Percentiles rank a stretch among this genome's conserved stretches.
phyloP scores from a whole-genome alignment of 2,329 filamentous ascomycete genomes.

The Basipetospora chlamydospora region DNA sequence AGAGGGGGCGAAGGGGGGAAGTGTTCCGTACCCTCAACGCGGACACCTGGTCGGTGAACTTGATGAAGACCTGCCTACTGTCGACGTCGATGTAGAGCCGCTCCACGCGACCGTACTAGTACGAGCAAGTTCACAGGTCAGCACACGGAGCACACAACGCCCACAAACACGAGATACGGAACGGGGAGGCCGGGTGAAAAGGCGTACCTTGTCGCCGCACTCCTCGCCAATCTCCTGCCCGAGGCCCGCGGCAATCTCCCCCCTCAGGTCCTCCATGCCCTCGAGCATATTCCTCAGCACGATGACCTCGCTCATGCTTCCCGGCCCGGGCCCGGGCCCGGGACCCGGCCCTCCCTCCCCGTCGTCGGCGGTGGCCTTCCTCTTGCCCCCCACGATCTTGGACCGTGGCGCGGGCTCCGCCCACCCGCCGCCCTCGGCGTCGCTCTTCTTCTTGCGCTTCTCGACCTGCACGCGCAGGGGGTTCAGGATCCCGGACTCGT shows the following conservation, averaged over 20 bases:
- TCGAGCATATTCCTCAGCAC: constrained; percentile 76
- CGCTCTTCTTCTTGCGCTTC: constrained; percentile 65
- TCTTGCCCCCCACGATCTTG: constrained; percentile 67
- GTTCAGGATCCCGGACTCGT: constrained; percentile 68
- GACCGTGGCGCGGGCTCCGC: constrained; percentile 50
- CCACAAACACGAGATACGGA: no score
- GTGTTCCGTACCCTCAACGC: constrained; percentile 71
- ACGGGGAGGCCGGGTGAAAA: no score
- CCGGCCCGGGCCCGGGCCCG: constrained; percentile 36
- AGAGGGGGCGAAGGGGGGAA: constrained; percentile 10
- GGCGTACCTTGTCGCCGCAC: constrained; percentile 61
- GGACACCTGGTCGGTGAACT: constrained; percentile 75
- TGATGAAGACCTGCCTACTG: constrained; percentile 67
- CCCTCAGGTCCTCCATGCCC: constrained; percentile 58
- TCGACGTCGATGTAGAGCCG: constrained; percentile 59
- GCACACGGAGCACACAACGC: no score
- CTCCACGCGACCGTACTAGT: constrained; percentile 68
- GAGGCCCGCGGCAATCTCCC: constrained; percentile 61
- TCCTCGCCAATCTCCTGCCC: constrained; percentile 94
- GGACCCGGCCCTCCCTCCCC: no score
- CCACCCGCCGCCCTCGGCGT: constrained; percentile 68
- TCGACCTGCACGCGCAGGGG: constrained; percentile 74
- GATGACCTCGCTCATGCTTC: constrained; percentile 67
- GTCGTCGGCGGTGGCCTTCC: no score
- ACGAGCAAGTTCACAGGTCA: no score